Percentiles rank a stretch among this genome's conserved stretches.
phyloP scores from a whole-genome alignment of 2,329 filamentous ascomycete species.

The Anthostomella pinea region DNA sequence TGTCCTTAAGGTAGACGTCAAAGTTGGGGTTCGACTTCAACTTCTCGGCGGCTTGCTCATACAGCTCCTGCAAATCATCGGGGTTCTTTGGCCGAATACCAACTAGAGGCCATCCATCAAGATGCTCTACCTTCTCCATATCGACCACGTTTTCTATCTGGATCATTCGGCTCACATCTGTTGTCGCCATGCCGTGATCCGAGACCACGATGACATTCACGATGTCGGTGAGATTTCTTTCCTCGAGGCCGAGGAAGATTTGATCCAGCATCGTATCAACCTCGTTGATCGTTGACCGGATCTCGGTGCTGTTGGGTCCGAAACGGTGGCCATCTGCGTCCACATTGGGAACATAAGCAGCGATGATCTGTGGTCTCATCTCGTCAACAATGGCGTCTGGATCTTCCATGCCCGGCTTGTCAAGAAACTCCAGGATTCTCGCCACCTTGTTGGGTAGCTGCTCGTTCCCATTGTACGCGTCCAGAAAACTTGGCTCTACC shows the following conservation, averaged over 20 bases:
- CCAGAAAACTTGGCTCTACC: slow-evolving; percentile 75
- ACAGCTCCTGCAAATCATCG: slow-evolving; percentile 63
- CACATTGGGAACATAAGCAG: slow-evolving; percentile 91
- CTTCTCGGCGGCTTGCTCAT: slow-evolving; percentile 58
- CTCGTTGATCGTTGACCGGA: slow-evolving; percentile 70
- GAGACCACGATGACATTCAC: slow-evolving; percentile 96
- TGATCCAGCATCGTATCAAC: slow-evolving; percentile 80
- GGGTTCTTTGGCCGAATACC: slow-evolving; percentile 78
- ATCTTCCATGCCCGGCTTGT: slow-evolving; percentile 71
- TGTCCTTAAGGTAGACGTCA: slow-evolving; percentile 82
- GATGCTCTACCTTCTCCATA: slow-evolving; percentile 71
- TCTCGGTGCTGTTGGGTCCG: slow-evolving; percentile 94
- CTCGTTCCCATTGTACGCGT: slow-evolving; percentile 81
- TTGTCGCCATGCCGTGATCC: slow-evolving; percentile 97
- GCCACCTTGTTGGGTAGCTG: slow-evolving; percentile 70
- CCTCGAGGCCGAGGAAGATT: slow-evolving; percentile 72
- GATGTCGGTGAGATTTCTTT: slow-evolving; percentile 80
- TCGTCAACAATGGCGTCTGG: slow-evolving; percentile 45
- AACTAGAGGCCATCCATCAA: slow-evolving; percentile 91
- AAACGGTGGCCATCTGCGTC: slow-evolving; percentile 83
- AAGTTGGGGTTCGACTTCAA: slow-evolving; percentile 64
- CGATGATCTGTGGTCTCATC: slow-evolving; percentile 83
- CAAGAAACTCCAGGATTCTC: slow-evolving; percentile 77
- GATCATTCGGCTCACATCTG: slow-evolving; percentile 73
- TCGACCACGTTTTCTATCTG: slow-evolving; percentile 91